phyloP scores from a whole-genome alignment of 306 rosid species.

The Coriaria nepalensis region DNA sequence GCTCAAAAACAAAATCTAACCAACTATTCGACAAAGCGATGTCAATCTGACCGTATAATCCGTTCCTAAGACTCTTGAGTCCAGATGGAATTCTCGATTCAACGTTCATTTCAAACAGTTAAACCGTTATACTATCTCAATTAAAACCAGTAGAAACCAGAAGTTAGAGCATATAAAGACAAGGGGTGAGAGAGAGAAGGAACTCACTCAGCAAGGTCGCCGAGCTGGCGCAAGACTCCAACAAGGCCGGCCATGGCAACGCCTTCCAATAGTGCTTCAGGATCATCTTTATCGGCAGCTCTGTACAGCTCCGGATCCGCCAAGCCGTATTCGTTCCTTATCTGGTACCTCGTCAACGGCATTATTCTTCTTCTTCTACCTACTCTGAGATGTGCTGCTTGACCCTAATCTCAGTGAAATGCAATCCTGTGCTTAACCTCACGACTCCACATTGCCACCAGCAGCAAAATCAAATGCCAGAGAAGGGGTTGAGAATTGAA shows the following conservation, averaged over 20 bases:
- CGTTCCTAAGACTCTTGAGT: constrained; percentile 7
- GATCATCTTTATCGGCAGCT: constrained; percentile 77
- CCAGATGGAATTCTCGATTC: constrained; percentile 5
- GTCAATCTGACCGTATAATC: constrained; percentile 7
- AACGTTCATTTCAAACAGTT: constrained; percentile 4
- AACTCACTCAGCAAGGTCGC: constrained; percentile 84
- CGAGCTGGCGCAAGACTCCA: constrained; percentile 94
- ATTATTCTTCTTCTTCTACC: constrained; percentile 19
- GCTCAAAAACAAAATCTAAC: constrained; percentile 1
- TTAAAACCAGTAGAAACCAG: background rate
- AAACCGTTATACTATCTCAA: constrained; percentile 5
- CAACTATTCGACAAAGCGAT: background rate
- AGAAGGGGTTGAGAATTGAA: constrained; percentile 7
- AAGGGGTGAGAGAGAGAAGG: constrained; percentile 4
- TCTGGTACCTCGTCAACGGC: constrained; percentile 72
- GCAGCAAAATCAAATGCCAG: background rate
- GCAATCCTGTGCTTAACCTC: background rate
- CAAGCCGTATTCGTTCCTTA: constrained; percentile 58
- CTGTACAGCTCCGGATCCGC: constrained; percentile 77
- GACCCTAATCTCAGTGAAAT: constrained; percentile 16
- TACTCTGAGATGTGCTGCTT: background rate
- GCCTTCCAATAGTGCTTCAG: constrained; percentile 79
- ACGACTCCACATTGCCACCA: constrained; percentile 32
- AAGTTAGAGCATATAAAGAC: background rate
- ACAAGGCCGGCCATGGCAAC: constrained; percentile 82